A percentile compares a stretch with the other conserved stretches of the same genome.
phyloP scores from a whole-genome alignment of 192 early-diverging fungal genomes.

The Geranomyces michiganensis region DNA sequence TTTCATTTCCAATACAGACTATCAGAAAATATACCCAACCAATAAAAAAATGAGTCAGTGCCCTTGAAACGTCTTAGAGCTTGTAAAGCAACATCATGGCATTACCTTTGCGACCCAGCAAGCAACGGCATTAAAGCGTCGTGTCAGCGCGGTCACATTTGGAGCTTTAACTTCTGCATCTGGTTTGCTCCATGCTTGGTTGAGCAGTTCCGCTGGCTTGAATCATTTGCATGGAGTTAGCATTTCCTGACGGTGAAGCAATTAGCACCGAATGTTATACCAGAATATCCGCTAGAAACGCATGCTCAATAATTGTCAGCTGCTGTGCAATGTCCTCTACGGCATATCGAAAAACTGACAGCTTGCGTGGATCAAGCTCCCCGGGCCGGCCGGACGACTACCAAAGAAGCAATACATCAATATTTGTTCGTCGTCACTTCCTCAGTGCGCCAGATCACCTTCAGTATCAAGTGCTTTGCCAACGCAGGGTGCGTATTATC shows the following conservation, averaged over 20 bases:
- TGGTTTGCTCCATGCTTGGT: constrained; percentile 43
- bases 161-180: constrained; percentile 35
- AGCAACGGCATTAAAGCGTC: constrained; percentile 45
- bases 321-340: constrained; percentile 45
- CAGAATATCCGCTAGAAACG: constrained; percentile 33
- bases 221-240: too few species aligned
- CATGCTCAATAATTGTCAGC: constrained; percentile 41
- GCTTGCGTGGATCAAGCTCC: constrained; percentile 13
- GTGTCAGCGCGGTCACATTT: constrained; percentile 37
- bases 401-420: not conserved
- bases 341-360: constrained; percentile 30
- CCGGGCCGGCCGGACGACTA: constrained; percentile 2
- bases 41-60: too few species aligned
- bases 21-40: too few species aligned
- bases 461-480: constrained; percentile 25
- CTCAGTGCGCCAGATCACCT: not conserved
- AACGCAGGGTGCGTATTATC: constrained; percentile 20
- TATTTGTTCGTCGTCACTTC: too few species aligned
- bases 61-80: too few species aligned
- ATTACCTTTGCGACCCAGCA: constrained; percentile 41
- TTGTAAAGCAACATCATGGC: not conserved
- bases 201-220: constrained; percentile 43
- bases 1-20: constrained; percentile 38
- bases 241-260: too few species aligned
- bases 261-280: constrained; percentile 12